A percentile compares a stretch with the other conserved stretches of the same genome.
phyloP scores from a whole-genome alignment of 2,329 filamentous ascomycete species.

The Metarhizium sp. region DNA sequence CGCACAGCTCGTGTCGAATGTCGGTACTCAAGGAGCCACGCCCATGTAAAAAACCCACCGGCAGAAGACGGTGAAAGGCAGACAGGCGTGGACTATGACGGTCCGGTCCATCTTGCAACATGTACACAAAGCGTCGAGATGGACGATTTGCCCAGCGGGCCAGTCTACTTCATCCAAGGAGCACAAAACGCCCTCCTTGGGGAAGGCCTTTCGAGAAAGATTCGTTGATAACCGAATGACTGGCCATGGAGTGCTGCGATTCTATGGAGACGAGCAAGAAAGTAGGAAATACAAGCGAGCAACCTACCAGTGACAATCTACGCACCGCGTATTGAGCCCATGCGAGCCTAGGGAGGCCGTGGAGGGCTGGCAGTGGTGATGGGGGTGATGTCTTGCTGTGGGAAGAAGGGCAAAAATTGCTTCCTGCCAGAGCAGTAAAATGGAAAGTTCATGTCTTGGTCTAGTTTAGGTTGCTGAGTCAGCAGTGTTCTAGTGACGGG shows the following conservation, averaged over 20 bases:
- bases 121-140: neutral
- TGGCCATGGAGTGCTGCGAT: conserved; percentile 19
- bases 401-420: neutral
- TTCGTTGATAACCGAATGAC: conserved; percentile 24
- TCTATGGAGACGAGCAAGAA: neutral
- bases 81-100: conserved; percentile 46
- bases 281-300: neutral
- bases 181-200: conserved; percentile 25
- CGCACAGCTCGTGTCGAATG: conserved; percentile 17
- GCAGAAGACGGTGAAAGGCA: conserved; percentile 7
- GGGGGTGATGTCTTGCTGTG: neutral
- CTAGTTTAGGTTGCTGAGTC: too few species aligned
- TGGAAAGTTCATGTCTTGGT: neutral
- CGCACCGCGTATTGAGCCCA: neutral
- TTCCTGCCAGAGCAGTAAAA: too few species aligned
- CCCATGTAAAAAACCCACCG: conserved; percentile 26
- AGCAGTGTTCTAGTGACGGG: too few species aligned
- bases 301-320: neutral
- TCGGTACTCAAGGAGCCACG: conserved; percentile 43
- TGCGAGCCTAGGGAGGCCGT: neutral
- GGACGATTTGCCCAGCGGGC: conserved; percentile 14
- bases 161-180: conserved; percentile 26
- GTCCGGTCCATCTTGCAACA: conserved; percentile 37
- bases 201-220: conserved; percentile 26
- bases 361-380: neutral